Conservation (phyloP, 202 grass and related monocot genomes). For the Zizania palustris region DNA sequence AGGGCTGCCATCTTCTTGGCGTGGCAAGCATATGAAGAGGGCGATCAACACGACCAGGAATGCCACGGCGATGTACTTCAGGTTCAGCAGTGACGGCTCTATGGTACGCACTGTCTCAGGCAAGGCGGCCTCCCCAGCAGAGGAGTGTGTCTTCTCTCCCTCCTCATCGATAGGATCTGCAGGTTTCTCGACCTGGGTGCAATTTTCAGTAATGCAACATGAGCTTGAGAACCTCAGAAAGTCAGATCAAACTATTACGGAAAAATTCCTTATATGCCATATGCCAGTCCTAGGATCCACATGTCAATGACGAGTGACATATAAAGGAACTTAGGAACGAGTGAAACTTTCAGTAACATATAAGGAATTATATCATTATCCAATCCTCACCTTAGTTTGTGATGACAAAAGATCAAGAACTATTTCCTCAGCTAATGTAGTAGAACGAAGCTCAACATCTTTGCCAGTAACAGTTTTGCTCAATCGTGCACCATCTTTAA, state of each 20-base stretch:
- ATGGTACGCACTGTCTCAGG: constrained; percentile 52
- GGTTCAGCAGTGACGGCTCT: constrained; percentile 42
- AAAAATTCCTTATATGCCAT: no score
- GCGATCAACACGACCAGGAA: constrained; percentile 53
- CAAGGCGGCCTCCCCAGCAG: constrained; percentile 30
- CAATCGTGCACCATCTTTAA: constrained; percentile 28
- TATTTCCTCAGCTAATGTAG: constrained; percentile 41
- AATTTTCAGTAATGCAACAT: neutral
- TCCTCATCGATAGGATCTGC: neutral
- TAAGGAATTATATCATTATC: no score
- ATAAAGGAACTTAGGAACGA: no score
- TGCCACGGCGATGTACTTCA: constrained; percentile 54
- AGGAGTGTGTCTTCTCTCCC: constrained; percentile 32
- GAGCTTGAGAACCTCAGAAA: neutral
- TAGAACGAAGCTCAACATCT: constrained; percentile 42
- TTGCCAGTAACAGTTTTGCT: constrained; percentile 47
- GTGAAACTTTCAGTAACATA: no score
- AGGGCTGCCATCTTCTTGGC: constrained; percentile 25
- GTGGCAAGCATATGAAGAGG: constrained; percentile 33
- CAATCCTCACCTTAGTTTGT: constrained; percentile 39
- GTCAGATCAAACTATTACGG: neutral
- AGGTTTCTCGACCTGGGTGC: constrained; percentile 53
- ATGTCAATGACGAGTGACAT: no score
- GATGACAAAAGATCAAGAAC: constrained; percentile 42
- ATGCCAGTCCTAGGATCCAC: no score